Conservation (phyloP, 257 asterid species). For the Ophiorrhiza pumila region DNA sequence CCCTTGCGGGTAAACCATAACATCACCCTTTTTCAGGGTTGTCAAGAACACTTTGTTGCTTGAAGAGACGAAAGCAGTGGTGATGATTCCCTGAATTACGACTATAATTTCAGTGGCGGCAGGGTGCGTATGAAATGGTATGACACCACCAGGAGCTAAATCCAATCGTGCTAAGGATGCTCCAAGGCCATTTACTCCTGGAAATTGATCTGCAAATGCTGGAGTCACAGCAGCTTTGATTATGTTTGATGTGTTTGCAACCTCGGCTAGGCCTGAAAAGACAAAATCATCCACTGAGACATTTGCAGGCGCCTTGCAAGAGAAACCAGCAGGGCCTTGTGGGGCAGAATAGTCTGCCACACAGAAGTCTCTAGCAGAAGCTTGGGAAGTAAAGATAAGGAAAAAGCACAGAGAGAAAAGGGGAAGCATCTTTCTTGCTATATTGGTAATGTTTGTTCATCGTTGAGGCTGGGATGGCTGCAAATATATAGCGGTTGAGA, state of each 20-base stretch:
- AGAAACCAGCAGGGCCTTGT: conserved; percentile 53
- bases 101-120: conserved; percentile 57
- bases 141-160: conserved; percentile 51
- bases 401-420: conserved; percentile 31
- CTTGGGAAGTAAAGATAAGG: conserved; percentile 32
- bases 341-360: conserved; percentile 55
- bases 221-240: conserved; percentile 68
- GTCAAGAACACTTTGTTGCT: conserved; percentile 49
- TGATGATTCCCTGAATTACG: conserved; percentile 43
- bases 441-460: neutral
- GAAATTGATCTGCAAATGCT: conserved; percentile 65
- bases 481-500: conserved; percentile 1
- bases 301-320: conserved; percentile 54
- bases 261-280: conserved; percentile 41
- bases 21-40: conserved; percentile 55
- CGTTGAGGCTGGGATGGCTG: neutral
- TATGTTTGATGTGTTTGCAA: conserved; percentile 64
- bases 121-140: conserved; percentile 84
- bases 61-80: conserved; percentile 53
- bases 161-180: conserved; percentile 64
- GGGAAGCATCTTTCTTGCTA: conserved; percentile 29
- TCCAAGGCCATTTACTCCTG: conserved; percentile 75
- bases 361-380: conserved; percentile 63
- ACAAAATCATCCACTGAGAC: conserved; percentile 51
- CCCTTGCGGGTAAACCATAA: conserved; percentile 67